Percentiles rank a stretch among this genome's conserved stretches.
Conservation (phyloP, 2,329 filamentous ascomycete species). For the Eutypa lata region DNA sequence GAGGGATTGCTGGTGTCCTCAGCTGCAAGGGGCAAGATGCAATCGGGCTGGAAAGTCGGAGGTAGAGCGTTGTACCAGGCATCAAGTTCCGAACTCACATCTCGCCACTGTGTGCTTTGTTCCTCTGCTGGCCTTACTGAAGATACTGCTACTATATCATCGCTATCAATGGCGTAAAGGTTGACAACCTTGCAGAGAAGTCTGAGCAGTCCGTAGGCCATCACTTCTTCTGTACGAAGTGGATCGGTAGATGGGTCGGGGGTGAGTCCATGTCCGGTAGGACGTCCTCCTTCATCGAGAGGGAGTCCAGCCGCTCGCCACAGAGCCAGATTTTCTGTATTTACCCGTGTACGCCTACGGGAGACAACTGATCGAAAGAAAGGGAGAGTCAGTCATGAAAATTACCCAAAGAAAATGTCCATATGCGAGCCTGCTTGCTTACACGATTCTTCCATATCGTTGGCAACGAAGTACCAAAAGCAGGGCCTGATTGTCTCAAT, state of each 20-base stretch:
- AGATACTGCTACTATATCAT: not conserved
- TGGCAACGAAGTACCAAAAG: not conserved
- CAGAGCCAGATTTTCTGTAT: not conserved
- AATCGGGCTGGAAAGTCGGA: not conserved
- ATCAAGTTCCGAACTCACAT: not conserved
- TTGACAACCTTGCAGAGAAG: not conserved
- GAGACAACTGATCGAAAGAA: not conserved
- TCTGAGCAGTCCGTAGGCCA: not conserved
- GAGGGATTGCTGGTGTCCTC: not conserved
- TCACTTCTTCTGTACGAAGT: not conserved
- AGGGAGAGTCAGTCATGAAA: too few species aligned
- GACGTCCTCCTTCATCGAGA: not conserved
- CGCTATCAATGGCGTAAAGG: not conserved
- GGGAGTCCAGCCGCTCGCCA: not conserved
- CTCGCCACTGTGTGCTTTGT: not conserved
- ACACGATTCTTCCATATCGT: not conserved
- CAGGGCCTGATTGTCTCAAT: not conserved
- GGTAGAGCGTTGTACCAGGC: not conserved
- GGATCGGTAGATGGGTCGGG: not conserved
- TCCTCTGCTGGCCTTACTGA: not conserved
- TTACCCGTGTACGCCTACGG: not conserved
- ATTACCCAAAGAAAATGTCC: too few species aligned
- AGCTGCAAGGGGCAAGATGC: not conserved
- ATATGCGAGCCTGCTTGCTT: too few species aligned
- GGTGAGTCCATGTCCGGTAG: not conserved